These are phyloP conservation scores for Fusarium penzigii DNA, from an alignment of 2,329 filamentous ascomycete genomes.

Conservation along the genomic window DNA sequence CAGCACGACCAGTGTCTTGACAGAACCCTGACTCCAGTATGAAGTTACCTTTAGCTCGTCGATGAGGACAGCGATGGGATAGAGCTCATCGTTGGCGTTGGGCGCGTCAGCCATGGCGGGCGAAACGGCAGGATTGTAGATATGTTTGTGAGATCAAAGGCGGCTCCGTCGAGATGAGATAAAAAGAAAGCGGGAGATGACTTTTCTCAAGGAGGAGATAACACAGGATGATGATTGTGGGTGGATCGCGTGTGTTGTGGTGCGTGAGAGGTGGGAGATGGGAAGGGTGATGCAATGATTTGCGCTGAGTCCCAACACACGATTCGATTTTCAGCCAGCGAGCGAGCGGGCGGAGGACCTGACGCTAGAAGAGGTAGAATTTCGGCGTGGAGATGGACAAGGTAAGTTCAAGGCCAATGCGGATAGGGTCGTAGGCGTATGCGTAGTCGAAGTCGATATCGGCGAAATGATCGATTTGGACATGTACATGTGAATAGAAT, in stretches of 20 bases:
- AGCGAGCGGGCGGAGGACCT: slow-evolving; percentile 8
- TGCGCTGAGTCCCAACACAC: slow-evolving; percentile 33
- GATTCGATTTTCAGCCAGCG: slow-evolving; percentile 30
- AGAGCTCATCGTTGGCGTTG: slow-evolving; percentile 96
- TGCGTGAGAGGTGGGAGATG: slow-evolving; percentile 5
- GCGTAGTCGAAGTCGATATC: slow-evolving; percentile 24
- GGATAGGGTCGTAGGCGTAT: slow-evolving; percentile 19
- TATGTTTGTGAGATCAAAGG: slow-evolving; percentile 23
- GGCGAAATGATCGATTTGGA: slow-evolving; percentile 15
- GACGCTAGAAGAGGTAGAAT: slow-evolving; percentile 4
- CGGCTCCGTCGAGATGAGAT: slow-evolving; percentile 17
- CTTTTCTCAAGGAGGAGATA: slow-evolving; percentile 3
- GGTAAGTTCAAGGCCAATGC: slow-evolving; percentile 7
- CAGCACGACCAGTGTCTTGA: slow-evolving; percentile 24
- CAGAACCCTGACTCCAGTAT: slow-evolving; percentile 21
- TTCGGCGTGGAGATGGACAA: slow-evolving; percentile 18
- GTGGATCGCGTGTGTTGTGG: slow-evolving; percentile 32
- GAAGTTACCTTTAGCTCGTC: slow-evolving; percentile 91
- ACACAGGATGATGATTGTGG: slow-evolving; percentile 23
- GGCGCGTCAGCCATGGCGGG: slow-evolving; percentile 83
- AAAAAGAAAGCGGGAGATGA: slow-evolving; percentile 21
- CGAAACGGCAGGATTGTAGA: slow-evolving; percentile 34
- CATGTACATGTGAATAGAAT: slow-evolving; percentile 32
- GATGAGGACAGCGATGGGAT: slow-evolving; percentile 98
- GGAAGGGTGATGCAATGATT: slow-evolving; percentile 34